Percentiles rank a stretch among this genome's conserved stretches.
Conservation (phyloP, 163 green algal genomes). For the Scenedesmus sp. region DNA sequence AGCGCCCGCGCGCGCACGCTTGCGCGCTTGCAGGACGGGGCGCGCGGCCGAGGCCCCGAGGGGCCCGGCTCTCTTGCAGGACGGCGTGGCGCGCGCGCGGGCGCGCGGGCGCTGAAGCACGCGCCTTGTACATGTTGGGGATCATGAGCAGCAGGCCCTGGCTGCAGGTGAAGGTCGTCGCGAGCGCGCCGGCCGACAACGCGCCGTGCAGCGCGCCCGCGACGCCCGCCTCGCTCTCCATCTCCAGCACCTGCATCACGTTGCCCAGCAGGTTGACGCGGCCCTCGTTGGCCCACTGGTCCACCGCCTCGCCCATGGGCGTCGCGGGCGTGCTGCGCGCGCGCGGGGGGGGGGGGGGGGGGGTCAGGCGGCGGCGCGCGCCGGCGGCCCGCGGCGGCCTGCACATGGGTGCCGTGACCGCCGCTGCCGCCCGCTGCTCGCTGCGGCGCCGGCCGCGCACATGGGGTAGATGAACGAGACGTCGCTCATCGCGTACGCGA, state of each 20-base stretch:
- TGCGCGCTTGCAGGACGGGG: too few relatives aligned
- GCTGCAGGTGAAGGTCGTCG: conserved; percentile 69
- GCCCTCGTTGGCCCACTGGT: conserved; percentile 56
- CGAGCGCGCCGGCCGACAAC: conserved; percentile 57
- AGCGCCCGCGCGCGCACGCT: too few relatives aligned
- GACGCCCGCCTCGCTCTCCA: conserved; percentile 65
- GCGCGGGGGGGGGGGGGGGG: too few relatives aligned
- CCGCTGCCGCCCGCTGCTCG: too few relatives aligned
- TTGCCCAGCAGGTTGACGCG: conserved; percentile 61
- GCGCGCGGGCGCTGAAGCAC: too few relatives aligned
- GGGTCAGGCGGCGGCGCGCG: too few relatives aligned
- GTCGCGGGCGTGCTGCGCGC: conserved; percentile 65
- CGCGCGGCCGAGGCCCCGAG: too few relatives aligned
- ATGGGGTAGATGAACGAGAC: conserved; percentile 76
- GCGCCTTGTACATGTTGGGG: conserved; percentile 70
- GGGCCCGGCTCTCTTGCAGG: too few relatives aligned
- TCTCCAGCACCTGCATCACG: conserved; percentile 65
- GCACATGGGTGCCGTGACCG: too few relatives aligned
- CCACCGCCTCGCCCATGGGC: conserved; percentile 61
- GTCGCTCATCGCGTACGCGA: conserved; percentile 61
- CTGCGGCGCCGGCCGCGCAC: too few relatives aligned
- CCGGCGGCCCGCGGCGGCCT: too few relatives aligned
- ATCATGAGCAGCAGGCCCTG: conserved; percentile 76
- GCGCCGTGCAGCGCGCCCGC: conserved; percentile 65
- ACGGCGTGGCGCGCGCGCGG: too few relatives aligned